These are phyloP conservation scores for Phytophthora multivora DNA, from an alignment of 352 stramenopile species.

Conservation along the genomic window DNA sequence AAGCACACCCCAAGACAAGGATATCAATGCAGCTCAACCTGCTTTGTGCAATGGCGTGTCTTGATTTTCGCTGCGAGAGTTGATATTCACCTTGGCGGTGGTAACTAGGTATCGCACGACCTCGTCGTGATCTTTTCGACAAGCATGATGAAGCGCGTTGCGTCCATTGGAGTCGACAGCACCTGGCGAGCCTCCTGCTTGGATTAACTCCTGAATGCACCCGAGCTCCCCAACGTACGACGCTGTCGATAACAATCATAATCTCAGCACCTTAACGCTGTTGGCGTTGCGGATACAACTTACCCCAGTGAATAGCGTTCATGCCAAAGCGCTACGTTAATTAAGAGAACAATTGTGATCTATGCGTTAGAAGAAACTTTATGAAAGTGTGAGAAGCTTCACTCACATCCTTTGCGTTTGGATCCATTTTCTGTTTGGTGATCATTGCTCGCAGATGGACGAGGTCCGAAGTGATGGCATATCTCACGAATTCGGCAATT, in stretches of 20 bases:
- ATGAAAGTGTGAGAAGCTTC: neutral
- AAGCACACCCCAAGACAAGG: neutral
- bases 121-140: slow-evolving; percentile 71
- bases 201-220: slow-evolving; percentile 61
- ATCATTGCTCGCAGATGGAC: slow-evolving; percentile 54
- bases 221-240: slow-evolving; percentile 62
- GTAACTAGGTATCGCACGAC: slow-evolving; percentile 62
- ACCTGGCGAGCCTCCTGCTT: slow-evolving; percentile 43
- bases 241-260: slow-evolving; percentile 29
- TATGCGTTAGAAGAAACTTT: no score
- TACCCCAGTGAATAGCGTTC: slow-evolving; percentile 82
- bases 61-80: slow-evolving; percentile 63
- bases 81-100: slow-evolving; percentile 57
- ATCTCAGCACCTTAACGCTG: neutral
- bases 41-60: slow-evolving; percentile 85
- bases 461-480: slow-evolving; percentile 58
- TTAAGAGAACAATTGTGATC: neutral
- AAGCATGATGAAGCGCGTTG: slow-evolving; percentile 80
- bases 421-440: slow-evolving; percentile 48
- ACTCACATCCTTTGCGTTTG: slow-evolving; percentile 65
- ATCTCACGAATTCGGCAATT: slow-evolving; percentile 58
- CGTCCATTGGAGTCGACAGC: slow-evolving; percentile 58
- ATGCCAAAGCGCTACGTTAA: slow-evolving; percentile 71
- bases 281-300: neutral
- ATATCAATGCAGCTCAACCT: slow-evolving; percentile 28